Percentiles rank a stretch among this genome's conserved stretches.
Evolutionary conservation across 148 eudicot genomes (phyloP).

Genomic region (Rhododendron simsii): DNA sequence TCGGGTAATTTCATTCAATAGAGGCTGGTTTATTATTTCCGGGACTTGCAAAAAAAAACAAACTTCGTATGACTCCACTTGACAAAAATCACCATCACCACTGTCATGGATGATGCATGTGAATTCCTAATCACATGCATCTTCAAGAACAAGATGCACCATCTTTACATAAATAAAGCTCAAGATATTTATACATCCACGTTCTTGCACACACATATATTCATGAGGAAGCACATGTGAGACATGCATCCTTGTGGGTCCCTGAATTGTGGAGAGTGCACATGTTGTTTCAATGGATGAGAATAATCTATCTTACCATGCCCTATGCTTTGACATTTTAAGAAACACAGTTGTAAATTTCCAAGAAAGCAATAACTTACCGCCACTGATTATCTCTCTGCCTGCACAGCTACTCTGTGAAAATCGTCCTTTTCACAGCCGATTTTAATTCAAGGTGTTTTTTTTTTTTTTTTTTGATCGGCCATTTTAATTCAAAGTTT

Average conservation of each 20-base stretch:
- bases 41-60: not conserved
- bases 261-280: slow-evolving; percentile 7
- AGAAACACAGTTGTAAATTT: not conserved
- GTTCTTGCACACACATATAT: not conserved
- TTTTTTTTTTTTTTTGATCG: not conserved
- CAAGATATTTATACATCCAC: not conserved
- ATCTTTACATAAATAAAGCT: not conserved
- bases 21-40: not conserved
- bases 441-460: not conserved
- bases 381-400: not conserved
- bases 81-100: not conserved
- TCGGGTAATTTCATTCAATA: not conserved
- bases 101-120: not conserved
- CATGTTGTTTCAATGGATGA: slow-evolving; percentile 11
- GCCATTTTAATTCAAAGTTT: not conserved
- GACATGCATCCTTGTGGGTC: slow-evolving; percentile 6
- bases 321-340: slow-evolving; percentile 8
- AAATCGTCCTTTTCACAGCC: not conserved
- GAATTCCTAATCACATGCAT: not conserved
- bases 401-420: not conserved
- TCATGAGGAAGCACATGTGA: slow-evolving; percentile 16
- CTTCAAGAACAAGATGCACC: not conserved
- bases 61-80: not conserved
- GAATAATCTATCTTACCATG: slow-evolving; percentile 8
- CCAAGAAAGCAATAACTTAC: not conserved